phyloP scores from a whole-genome alignment of 495 filamentous ascomycete species.

The Bacidia gigantensis region DNA sequence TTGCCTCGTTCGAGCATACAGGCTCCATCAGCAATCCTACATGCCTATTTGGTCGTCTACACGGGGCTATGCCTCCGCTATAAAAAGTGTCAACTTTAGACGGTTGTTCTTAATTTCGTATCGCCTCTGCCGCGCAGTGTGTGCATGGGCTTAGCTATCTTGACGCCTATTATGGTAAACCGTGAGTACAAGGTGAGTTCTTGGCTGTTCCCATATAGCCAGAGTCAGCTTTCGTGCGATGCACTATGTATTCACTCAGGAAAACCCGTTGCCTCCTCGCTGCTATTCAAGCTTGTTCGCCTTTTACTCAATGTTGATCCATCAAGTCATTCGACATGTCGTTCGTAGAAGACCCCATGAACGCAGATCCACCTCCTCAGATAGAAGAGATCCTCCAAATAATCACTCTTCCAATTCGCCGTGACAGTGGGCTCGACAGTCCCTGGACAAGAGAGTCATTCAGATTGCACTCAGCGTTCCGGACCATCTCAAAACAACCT shows the following conservation, averaged over 20 bases:
- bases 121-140: no score
- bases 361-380: neutral
- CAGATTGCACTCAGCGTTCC: constrained; percentile 4
- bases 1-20: neutral
- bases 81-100: neutral
- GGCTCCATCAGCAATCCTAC: neutral
- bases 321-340: neutral
- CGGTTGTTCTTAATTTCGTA: neutral
- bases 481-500: constrained; percentile 1
- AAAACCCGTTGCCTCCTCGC: neutral
- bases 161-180: no score
- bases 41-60: neutral
- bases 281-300: neutral
- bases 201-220: no score
- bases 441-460: neutral
- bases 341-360: neutral
- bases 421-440: constrained; percentile 4
- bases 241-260: no score
- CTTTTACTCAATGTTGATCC: neutral
- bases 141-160: no score
- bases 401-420: neutral
- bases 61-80: neutral
- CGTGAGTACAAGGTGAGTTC: no score
- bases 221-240: no score
- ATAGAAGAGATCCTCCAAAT: constrained; percentile 2